A percentile compares a stretch with the other conserved stretches of the same genome.
phyloP scores from a whole-genome alignment of 1,284 basidiomycete genomes.

The Dichomitus squalens region DNA sequence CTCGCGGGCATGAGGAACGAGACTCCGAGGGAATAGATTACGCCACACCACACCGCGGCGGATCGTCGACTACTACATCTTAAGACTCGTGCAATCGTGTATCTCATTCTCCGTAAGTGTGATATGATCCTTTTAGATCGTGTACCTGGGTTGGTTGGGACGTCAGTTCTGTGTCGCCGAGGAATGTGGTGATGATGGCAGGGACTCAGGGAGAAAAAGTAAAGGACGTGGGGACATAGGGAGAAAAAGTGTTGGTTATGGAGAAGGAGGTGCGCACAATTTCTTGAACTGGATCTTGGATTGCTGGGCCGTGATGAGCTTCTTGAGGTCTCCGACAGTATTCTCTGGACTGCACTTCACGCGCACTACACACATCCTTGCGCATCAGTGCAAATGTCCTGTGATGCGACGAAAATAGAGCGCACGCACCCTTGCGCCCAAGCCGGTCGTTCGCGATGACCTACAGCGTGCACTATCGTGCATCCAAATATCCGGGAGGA shows the following conservation, averaged over 20 bases:
- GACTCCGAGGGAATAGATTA: no score
- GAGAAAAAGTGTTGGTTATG: neutral
- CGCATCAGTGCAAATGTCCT: slow-evolving; percentile 4
- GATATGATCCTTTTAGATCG: slow-evolving; percentile 93
- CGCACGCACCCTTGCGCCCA: slow-evolving; percentile 83
- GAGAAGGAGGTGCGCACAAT: slow-evolving; percentile 75
- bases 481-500: no score
- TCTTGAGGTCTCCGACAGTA: slow-evolving; percentile 96
- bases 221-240: no score
- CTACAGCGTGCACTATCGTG: slow-evolving; percentile 39
- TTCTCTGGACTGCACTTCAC: slow-evolving; percentile 95
- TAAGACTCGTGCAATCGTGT: slow-evolving; percentile 91
- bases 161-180: neutral
- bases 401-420: neutral
- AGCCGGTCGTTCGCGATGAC: slow-evolving; percentile 97
- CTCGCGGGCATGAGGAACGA: no score
- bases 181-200: no score
- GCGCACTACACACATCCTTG: slow-evolving; percentile 58
- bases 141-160: slow-evolving; percentile 64
- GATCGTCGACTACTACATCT: slow-evolving; percentile 70
- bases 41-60: neutral
- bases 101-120: slow-evolving; percentile 95
- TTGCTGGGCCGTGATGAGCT: slow-evolving; percentile 90
- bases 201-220: no score
- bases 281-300: slow-evolving; percentile 95